Evolutionary conservation across 148 eudicot species (phyloP).

Genomic region (Gaultheria prostrata): DNA sequence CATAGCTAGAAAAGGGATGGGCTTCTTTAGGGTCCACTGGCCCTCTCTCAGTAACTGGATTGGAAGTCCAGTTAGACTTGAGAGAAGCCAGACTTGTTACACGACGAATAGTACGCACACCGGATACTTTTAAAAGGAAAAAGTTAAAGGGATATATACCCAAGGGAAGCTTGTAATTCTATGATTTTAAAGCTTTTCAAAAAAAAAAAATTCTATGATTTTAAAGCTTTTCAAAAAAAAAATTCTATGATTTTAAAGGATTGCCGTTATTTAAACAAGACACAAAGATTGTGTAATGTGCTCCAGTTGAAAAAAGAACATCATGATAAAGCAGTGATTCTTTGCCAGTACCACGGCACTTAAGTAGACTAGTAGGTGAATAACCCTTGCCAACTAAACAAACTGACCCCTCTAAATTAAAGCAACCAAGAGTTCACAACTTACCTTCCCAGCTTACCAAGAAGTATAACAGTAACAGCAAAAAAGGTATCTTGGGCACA

Average conservation of each 20-base stretch:
- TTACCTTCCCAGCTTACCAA: slow-evolving; percentile 78
- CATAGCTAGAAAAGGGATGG: background rate
- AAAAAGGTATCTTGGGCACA: slow-evolving; percentile 27
- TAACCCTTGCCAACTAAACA: background rate
- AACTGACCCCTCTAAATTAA: background rate
- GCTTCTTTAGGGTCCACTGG: background rate
- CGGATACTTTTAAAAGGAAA: background rate
- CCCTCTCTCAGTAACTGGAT: background rate
- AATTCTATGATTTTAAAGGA: background rate
- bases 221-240: too few species aligned
- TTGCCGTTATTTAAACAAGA: background rate
- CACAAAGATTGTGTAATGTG: background rate
- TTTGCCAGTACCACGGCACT: background rate
- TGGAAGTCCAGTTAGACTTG: background rate
- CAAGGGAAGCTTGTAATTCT: background rate
- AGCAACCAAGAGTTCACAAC: background rate
- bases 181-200: too few species aligned
- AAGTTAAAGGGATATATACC: background rate
- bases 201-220: too few species aligned
- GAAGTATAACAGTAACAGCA: slow-evolving; percentile 41
- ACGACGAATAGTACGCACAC: background rate
- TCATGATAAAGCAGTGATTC: background rate
- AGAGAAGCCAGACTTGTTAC: background rate
- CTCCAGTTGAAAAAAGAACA: background rate
- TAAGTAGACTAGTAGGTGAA: background rate